Evolutionary conservation across 768 basidiomycete genomes (phyloP).

Genomic region (Dioszegia hungarica): DNA sequence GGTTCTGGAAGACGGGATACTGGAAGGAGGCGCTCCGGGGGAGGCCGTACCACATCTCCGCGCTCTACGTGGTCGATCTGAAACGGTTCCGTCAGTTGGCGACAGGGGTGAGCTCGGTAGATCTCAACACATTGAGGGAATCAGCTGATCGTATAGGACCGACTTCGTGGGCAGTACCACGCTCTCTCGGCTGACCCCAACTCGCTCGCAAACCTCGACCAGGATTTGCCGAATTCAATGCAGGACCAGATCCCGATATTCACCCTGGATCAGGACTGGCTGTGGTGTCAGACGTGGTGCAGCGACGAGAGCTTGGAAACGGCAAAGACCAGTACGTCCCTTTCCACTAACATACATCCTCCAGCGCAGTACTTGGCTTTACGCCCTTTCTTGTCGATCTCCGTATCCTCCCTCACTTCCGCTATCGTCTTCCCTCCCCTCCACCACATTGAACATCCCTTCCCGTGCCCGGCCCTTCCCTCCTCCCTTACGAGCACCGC

Average conservation of each 20-base stretch:
- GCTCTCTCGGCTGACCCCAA: conserved; percentile 87
- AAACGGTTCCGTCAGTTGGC: conserved; percentile 84
- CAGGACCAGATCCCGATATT: conserved; percentile 87
- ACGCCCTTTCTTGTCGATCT: no score
- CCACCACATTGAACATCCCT: no score
- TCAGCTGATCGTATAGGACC: conserved; percentile 35
- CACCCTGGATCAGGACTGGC: conserved; percentile 86
- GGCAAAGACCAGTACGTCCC: conserved; percentile 50
- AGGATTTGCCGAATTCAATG: conserved; percentile 95
- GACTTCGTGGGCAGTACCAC: conserved; percentile 71
- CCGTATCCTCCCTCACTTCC: no score
- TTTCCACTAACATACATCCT: not conserved
- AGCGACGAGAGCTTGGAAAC: conserved; percentile 49
- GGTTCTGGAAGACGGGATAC: conserved; percentile 90
- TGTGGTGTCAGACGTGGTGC: conserved; percentile 99
- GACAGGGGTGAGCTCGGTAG: conserved; percentile 53
- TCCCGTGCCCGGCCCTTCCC: no score
- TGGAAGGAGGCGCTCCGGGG: conserved; percentile 81
- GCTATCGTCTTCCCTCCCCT: no score
- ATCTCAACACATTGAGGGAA: not conserved
- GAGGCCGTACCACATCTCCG: conserved; percentile 91
- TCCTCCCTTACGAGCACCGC: no score
- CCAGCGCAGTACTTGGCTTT: no score
- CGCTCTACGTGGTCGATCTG: conserved; percentile 91
- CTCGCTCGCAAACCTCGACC: conserved; percentile 89